Evolutionary conservation across 2,329 filamentous ascomycete genomes (phyloP), one percentile per base, ranked within the genome.

Genomic region (Aspergillus latus): DNA sequence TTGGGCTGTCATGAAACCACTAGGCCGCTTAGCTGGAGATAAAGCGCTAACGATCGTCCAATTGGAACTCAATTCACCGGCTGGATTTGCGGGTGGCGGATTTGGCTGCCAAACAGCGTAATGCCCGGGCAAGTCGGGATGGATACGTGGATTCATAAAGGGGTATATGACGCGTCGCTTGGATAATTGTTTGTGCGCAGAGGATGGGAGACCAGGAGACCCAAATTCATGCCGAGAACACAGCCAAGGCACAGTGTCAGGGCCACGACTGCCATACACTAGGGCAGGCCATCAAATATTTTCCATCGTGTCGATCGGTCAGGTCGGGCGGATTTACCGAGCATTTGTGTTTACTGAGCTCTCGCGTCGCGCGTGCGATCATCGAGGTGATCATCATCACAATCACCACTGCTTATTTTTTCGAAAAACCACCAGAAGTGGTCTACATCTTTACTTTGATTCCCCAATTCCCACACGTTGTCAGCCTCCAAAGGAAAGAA

Each of bases 1-100:
- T 40, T 37, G 21, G 11, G 16, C 30, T 29, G 21, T 21, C 21
- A 15, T 49, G 52, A 54, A 54, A 54, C 52, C 36, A 10, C 45
- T 49, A 54, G 15, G 34, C 11, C 34, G 11, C 8, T 11, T 37
- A 13, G 34, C n/a, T 13, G 34, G 34, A 37, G 34, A 13, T 37
- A 37, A 13, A 37, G 34, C 34, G 34, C 10, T 13, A 37, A 37
- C 7, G 34, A 37, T 37, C 34, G 34, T 11, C 34, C 34, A 37
- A 13, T 37, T 9, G 34, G 34, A 37, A 37, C 10, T 37, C 10
- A 13, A 13, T 37, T 37, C n/a, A 13, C 34, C n/a, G 34, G 34
- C n/a, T 37, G 21, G 21, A 21, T 21, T 21, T 21, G 21, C 34
- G 5, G 34, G 34, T 36, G 34, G 34, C 3, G 21, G 21, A 21